These are phyloP conservation scores for Hericium coralloides DNA, from an alignment of 768 basidiomycete species.

Conservation along the genomic window DNA sequence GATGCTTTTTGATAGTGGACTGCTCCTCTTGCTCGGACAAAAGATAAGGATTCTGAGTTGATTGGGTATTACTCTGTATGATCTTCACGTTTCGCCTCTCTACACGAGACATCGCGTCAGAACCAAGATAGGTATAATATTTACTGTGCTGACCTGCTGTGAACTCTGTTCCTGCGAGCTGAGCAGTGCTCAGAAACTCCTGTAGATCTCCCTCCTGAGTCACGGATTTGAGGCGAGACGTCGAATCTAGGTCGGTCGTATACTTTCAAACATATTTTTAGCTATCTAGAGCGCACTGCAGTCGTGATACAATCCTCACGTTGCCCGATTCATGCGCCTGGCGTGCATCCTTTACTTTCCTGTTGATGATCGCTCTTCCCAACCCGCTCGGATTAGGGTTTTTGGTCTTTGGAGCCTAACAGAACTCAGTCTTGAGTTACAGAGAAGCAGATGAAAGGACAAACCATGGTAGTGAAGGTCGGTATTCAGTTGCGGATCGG, in stretches of 20 bases:
- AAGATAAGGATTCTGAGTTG: slow-evolving; percentile 75
- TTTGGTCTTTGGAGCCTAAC: slow-evolving; percentile 48
- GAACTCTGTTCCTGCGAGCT: slow-evolving; percentile 91
- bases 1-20: slow-evolving; percentile 63
- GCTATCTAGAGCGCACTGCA: neutral
- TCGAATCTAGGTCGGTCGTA: slow-evolving; percentile 61
- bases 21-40: slow-evolving; percentile 77
- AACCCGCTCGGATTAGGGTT: slow-evolving; percentile 73
- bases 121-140: neutral
- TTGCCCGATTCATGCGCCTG: slow-evolving; percentile 53
- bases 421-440: neutral
- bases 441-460: no score
- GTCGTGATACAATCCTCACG: slow-evolving; percentile 31
- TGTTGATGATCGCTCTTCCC: slow-evolving; percentile 93
- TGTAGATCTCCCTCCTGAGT: slow-evolving; percentile 95
- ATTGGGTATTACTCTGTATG: slow-evolving; percentile 46
- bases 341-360: slow-evolving; percentile 70
- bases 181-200: slow-evolving; percentile 92
- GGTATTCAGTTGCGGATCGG: no score
- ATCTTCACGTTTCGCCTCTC: slow-evolving; percentile 79
- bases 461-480: no score
- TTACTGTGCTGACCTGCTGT: slow-evolving; percentile 63
- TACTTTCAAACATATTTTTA: slow-evolving; percentile 37
- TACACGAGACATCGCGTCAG: slow-evolving; percentile 18
- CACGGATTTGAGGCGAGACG: slow-evolving; percentile 73